phyloP scores from a whole-genome alignment of 805 yeast genomes.

The Tetrapisispora nanseiensis region DNA sequence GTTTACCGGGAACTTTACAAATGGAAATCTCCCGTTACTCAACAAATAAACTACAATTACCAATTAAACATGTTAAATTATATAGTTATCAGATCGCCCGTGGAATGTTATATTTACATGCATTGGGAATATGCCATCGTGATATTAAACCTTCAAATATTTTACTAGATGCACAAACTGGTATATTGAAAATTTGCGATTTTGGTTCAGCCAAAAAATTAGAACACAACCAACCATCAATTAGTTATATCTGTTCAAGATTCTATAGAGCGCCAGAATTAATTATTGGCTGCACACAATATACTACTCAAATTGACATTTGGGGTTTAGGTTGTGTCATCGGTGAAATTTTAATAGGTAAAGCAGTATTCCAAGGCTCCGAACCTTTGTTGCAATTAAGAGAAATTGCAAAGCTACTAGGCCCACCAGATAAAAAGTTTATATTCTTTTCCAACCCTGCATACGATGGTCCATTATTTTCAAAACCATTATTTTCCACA shows the following conservation, averaged over 20 bases:
- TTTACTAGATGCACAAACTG: conserved; percentile 59
- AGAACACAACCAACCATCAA: conserved; percentile 76
- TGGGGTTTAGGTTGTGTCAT: conserved; percentile 98
- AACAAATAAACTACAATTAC: conserved; percentile 49
- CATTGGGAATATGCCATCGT: conserved; percentile 72
- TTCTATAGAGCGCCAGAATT: conserved; percentile 82
- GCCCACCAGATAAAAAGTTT: conserved; percentile 73
- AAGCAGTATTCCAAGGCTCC: conserved; percentile 92
- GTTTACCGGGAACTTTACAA: conserved; percentile 73
- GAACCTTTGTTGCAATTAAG: conserved; percentile 81
- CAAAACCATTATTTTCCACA: conserved; percentile 52
- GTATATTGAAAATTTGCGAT: conserved; percentile 68
- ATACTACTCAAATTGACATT: conserved; percentile 85
- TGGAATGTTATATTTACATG: conserved; percentile 75
- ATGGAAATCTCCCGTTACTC: conserved; percentile 63
- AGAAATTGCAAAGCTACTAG: conserved; percentile 81
- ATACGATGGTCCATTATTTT: conserved; percentile 65
- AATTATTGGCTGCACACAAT: conserved; percentile 79
- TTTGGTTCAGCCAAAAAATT: conserved; percentile 78
- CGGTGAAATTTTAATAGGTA: conserved; percentile 88
- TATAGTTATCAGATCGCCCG: conserved; percentile 73
- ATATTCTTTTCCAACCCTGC: conserved; percentile 65
- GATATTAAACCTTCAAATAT: conserved; percentile 81
- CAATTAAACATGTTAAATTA: conserved; percentile 64
- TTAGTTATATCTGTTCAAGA: conserved; percentile 90